Evolutionary conservation across 2,329 filamentous ascomycete genomes (phyloP), one percentile per base, ranked within the genome.

Genomic region (Cladosporium sp.): DNA sequence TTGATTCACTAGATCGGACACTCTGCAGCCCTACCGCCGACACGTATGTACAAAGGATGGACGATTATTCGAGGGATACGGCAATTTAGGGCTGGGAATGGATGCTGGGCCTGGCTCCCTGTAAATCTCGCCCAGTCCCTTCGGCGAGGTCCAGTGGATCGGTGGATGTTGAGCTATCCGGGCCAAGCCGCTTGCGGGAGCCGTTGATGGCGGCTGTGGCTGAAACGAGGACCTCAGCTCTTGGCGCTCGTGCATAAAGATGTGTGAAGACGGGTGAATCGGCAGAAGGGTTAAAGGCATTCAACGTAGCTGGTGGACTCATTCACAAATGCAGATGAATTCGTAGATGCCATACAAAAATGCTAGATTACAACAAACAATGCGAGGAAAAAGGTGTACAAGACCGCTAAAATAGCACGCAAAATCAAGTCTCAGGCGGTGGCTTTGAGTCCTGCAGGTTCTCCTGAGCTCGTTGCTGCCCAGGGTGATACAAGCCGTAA

Each of bases 401-500:
- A 7, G 22, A 28, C 22, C 22, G 22, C 22, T 28, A 28, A 28
- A 28, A 28, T 28, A 28, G 22, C 22, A 28, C 22, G 22, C 22
- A 28, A 7, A 22, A 8, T 43, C 42, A 43, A 13, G 19, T 11
- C 42, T 43, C 48, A 42, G 48, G 16, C 41, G 48, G 40, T 33
- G 48, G 48, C 18, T 50, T 43, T 6, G 35, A 43, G 4, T 50
- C 48, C 40, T 50, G 48, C 40, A 43, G 10, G 37, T 32, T 50
- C 33, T 50, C 48, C 33, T 52, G 51, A 37, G 32, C 32, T 13
- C 28, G 38, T 13, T 19, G 43, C 32, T 43, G 48, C 4, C 40
- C 48, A 37, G 59, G 59, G 49, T 61, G 59, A 34, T 51, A 59
- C 28, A 45, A 18, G 22, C 55, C 55, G 18, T 59, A 54, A 31